Conservation (phyloP, 495 filamentous ascomycete genomes). For the Penicillium daleae region DNA sequence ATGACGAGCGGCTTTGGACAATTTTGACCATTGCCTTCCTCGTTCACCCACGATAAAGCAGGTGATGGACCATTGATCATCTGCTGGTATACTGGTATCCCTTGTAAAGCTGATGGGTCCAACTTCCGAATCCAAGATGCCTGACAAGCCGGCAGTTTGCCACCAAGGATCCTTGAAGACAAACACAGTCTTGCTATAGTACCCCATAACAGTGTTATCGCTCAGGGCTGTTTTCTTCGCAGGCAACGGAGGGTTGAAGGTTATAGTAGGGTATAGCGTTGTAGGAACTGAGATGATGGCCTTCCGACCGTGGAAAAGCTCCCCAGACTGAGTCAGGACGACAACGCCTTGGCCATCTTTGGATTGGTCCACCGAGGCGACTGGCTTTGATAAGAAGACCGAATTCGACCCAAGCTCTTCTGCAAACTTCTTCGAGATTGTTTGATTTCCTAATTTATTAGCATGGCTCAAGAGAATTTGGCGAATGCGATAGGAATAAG, state of each 20-base stretch:
- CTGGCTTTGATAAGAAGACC: conserved; percentile 15
- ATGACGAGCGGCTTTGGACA: conserved; percentile 19
- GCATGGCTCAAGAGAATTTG: conserved; percentile 8
- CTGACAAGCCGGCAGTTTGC: conserved; percentile 34
- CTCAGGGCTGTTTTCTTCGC: conserved; percentile 22
- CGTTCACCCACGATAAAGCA: conserved; percentile 42
- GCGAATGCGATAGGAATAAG: not conserved
- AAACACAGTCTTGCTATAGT: conserved; percentile 42
- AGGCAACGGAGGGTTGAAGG: conserved; percentile 37
- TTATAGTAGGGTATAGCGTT: conserved; percentile 35
- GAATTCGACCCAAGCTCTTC: conserved; percentile 10
- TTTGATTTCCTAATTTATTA: conserved; percentile 29
- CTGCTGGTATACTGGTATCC: conserved; percentile 38
- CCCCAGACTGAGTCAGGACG: conserved; percentile 7
- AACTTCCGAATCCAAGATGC: conserved; percentile 28
- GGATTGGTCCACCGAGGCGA: conserved; percentile 23
- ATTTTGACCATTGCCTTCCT: conserved; percentile 34
- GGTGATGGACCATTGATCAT: conserved; percentile 41
- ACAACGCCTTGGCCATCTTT: conserved; percentile 8
- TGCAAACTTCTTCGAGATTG: conserved; percentile 33
- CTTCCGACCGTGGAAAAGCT: conserved; percentile 30
- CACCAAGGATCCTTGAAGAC: conserved; percentile 49
- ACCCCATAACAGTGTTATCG: conserved; percentile 31
- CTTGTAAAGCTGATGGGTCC: conserved; percentile 40
- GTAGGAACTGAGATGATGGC: conserved; percentile 45